Percentiles rank a stretch among this genome's conserved stretches.
phyloP scores from a whole-genome alignment of 2,329 filamentous ascomycete genomes.

The Fusarium chaquense region DNA sequence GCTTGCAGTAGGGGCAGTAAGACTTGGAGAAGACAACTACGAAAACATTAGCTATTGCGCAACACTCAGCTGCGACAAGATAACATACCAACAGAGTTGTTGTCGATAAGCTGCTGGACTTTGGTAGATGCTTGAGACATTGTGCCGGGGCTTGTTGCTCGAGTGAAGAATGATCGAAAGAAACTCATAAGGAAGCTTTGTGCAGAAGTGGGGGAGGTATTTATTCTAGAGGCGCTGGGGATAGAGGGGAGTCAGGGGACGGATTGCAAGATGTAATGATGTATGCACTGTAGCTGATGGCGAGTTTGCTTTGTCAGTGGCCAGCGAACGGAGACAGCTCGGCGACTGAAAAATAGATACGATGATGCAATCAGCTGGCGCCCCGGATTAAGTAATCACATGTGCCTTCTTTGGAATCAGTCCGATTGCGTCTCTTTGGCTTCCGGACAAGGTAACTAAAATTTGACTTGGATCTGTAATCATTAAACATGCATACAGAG shows the following conservation, averaged over 20 bases:
- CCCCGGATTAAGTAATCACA: constrained; percentile 25
- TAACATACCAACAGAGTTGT: constrained; percentile 82
- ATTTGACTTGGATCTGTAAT: neutral
- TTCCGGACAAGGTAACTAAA: neutral
- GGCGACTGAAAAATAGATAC: constrained; percentile 6
- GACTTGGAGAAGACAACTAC: constrained; percentile 95
- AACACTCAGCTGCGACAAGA: neutral
- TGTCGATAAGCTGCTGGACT: constrained; percentile 86
- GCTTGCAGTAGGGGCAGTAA: constrained; percentile 92
- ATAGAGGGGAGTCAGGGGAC: neutral
- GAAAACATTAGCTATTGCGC: neutral
- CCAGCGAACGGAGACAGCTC: constrained; percentile 29
- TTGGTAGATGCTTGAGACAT: constrained; percentile 89
- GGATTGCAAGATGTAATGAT: constrained; percentile 21
- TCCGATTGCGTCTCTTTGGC: neutral
- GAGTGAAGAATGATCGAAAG: constrained; percentile 77
- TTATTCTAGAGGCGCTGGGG: constrained; percentile 27
- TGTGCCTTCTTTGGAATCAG: constrained; percentile 20
- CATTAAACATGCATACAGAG: neutral
- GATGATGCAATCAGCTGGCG: constrained; percentile 45
- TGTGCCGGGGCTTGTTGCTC: constrained; percentile 69
- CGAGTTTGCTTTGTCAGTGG: constrained; percentile 41
- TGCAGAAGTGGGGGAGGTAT: constrained; percentile 33
- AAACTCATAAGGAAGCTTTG: constrained; percentile 67
- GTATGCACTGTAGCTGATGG: constrained; percentile 14